These are phyloP conservation scores for Atkinsonella texensis DNA, from an alignment of 2,329 filamentous ascomycete species.

Conservation along the genomic window DNA sequence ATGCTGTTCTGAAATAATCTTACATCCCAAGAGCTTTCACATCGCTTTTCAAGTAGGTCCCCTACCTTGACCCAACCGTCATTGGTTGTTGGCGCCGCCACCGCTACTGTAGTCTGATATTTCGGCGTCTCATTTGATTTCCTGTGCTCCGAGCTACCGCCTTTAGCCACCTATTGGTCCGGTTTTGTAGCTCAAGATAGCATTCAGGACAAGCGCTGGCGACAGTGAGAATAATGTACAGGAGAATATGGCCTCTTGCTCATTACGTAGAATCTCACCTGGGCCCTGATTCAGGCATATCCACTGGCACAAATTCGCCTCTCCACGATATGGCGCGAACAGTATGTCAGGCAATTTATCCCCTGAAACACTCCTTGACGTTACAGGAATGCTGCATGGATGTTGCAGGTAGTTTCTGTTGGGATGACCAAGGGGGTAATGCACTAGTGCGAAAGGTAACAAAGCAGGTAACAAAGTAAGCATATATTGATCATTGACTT, in stretches of 20 bases:
- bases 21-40: background rate
- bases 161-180: background rate
- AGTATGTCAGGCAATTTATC: too few relatives aligned
- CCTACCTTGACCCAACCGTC: background rate
- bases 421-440: too few relatives aligned
- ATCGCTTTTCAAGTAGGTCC: background rate
- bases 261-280: background rate
- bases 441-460: too few relatives aligned
- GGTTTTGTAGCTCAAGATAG: background rate
- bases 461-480: too few relatives aligned
- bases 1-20: background rate
- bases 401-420: too few relatives aligned
- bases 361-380: too few relatives aligned
- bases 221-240: background rate
- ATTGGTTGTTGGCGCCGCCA: background rate
- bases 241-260: too few relatives aligned
- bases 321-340: too few relatives aligned
- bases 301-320: background rate
- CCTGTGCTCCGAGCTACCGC: background rate
- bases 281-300: background rate
- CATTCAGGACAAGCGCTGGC: background rate
- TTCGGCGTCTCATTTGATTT: background rate
- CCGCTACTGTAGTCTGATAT: background rate
- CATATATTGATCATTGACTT: too few relatives aligned
- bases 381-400: background rate